Evolutionary conservation across 176 grass and related monocot species (phyloP).

Genomic region (sorghum (Sorghum bicolor)): DNA sequence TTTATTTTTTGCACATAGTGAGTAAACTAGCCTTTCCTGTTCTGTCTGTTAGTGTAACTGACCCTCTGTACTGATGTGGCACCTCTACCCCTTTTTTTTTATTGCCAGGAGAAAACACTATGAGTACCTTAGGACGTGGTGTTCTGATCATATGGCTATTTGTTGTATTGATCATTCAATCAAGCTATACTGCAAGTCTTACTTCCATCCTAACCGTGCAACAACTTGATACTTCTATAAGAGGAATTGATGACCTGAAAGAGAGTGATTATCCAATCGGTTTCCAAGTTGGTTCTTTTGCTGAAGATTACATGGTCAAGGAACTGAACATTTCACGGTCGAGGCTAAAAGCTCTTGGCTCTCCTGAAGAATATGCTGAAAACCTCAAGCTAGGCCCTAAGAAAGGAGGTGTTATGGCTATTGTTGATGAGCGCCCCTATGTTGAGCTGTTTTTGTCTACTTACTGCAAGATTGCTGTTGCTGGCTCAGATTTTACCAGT

Average conservation of each 20-base stretch:
- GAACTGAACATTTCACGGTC: constrained; percentile 69
- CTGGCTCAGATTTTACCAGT: constrained; percentile 90
- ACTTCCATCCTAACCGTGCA: constrained; percentile 97
- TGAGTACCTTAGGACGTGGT: constrained; percentile 74
- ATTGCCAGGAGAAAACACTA: constrained; percentile 73
- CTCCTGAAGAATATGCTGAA: constrained; percentile 60
- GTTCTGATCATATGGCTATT: constrained; percentile 95
- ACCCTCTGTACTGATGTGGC: neutral
- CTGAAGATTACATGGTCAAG: constrained; percentile 83
- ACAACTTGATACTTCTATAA: constrained; percentile 77
- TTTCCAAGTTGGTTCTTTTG: constrained; percentile 88
- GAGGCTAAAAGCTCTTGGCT: constrained; percentile 66
- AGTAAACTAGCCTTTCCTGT: constrained; percentile 47
- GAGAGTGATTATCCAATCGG: constrained; percentile 66
- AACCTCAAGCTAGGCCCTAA: constrained; percentile 66
- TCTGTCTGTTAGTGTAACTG: constrained; percentile 1
- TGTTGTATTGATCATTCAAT: constrained; percentile 96
- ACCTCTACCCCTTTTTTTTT: constrained; percentile 6
- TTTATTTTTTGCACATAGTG: constrained; percentile 96
- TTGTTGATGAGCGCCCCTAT: constrained; percentile 85
- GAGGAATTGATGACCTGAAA: constrained; percentile 72
- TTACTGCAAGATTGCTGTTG: constrained; percentile 70
- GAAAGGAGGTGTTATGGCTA: constrained; percentile 76
- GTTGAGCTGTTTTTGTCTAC: constrained; percentile 66
- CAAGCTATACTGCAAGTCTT: constrained; percentile 95